A percentile compares a stretch with the other conserved stretches of the same genome.
These are phyloP conservation scores for Candida maltosa DNA, from an alignment of 805 yeast genomes.

Conservation along the genomic window DNA sequence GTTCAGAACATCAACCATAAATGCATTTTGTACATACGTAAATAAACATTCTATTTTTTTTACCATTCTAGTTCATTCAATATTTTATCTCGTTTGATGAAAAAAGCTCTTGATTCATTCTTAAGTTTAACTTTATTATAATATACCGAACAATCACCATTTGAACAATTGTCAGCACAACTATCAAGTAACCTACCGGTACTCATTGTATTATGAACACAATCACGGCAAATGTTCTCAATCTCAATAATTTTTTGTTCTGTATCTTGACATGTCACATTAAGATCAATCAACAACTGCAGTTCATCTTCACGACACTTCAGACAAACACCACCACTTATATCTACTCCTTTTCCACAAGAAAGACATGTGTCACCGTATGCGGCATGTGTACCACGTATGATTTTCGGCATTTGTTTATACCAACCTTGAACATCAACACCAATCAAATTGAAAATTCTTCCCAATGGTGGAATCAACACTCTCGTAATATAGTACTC, in stretches of 20 bases:
- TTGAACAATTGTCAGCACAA: slow-evolving; percentile 41
- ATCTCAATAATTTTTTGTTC: slow-evolving; percentile 1
- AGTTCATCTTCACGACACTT: slow-evolving; percentile 5
- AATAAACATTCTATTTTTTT: no score
- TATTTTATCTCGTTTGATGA: slow-evolving; percentile 7
- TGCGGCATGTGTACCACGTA: slow-evolving; percentile 6
- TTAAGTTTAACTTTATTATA: slow-evolving; percentile 48
- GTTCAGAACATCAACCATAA: no score
- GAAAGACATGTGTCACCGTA: slow-evolving; percentile 18
- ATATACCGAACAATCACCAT: slow-evolving; percentile 64
- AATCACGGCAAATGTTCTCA: slow-evolving; percentile 6
- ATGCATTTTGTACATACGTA: no score
- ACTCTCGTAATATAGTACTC: slow-evolving; percentile 85
- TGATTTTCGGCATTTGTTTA: slow-evolving; percentile 51
- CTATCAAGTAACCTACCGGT: slow-evolving; percentile 5
- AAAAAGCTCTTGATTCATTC: slow-evolving; percentile 18
- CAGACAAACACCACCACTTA: slow-evolving; percentile 3
- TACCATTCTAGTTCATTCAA: neutral
- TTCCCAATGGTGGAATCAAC: slow-evolving; percentile 83
- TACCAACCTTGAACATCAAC: slow-evolving; percentile 80
- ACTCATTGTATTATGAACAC: slow-evolving; percentile 3
- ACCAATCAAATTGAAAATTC: slow-evolving; percentile 80
- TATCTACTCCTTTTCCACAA: slow-evolving; percentile 19
- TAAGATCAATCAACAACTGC: slow-evolving; percentile 4
- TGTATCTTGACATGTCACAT: slow-evolving; percentile 1